Base-by-base conservation (phyloP, 768 basidiomycete genomes). In the Mycena rosella region DNA sequence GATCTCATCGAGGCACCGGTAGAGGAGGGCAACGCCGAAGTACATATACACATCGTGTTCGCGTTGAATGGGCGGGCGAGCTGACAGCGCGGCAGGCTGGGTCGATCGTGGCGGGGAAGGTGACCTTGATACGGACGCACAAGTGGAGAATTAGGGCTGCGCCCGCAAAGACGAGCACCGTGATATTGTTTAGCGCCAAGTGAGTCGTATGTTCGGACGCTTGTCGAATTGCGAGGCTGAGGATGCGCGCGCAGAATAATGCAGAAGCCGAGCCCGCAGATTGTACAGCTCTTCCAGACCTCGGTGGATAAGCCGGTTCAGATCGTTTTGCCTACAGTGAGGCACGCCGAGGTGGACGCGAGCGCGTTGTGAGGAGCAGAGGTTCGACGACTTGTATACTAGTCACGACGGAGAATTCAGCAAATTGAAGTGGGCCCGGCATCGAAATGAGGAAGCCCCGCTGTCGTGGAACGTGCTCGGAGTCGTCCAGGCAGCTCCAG, bases 261-360 rank as follows among this genome's bases (percentile, higher is more conserved):
- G 51, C 27, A 24, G 24, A 51, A n/a, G 0, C 66, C 69, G 18
- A 26, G 58, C 24, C 60, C 60, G 24, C 70, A 55, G 60, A 71
- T 71, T 17, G 66, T 65, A 2, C 58, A 71, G 60, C 49, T 71
- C 20, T 68, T 71, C 54, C 70, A 71, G 27, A 71, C 70, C 2
- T 44, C 62, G 38, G 70, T 27, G 34, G 58, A 63, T 8, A 65
- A 61, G 24, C 58, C 66, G 32, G 60, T 71, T 24, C 40, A 42
- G 18, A 45, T 71, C 38, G 40, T 26, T 49, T 26, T 68, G 15
- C 63, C 47, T 15, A 36, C 52, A 2, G 34, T 22, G 8, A 10
- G 32, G 49, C 26, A 44, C 30, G 1, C 27, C 56, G 29, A 44
- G n/a, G 48, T 51, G 22, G 49, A 59, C 20, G 49, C 57, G 40